Conservation (phyloP, 2,329 filamentous ascomycete genomes). For the Phialocephala subalpina region DNA sequence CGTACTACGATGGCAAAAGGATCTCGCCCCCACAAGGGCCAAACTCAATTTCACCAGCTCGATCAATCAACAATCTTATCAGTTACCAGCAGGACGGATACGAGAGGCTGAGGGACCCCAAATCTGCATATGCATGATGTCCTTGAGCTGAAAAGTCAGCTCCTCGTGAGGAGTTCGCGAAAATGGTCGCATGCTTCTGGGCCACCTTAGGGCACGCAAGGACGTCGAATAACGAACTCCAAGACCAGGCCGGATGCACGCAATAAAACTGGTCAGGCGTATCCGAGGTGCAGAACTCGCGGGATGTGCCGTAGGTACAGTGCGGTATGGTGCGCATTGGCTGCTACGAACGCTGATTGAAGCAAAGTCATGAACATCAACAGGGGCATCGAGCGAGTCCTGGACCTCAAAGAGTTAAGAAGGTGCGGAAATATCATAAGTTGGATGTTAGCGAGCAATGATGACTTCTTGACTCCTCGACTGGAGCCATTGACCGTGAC, state of each 20-base stretch:
- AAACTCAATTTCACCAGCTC: constrained; percentile 17
- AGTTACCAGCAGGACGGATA: constrained; percentile 20
- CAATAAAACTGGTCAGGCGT: constrained; percentile 9
- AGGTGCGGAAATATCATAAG: neutral
- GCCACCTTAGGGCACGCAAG: neutral
- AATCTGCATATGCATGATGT: neutral
- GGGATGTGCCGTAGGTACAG: constrained; percentile 17
- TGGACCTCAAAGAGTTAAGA: constrained; percentile 1
- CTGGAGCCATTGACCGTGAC: neutral
- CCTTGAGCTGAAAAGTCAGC: constrained; percentile 17
- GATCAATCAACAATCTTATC: constrained; percentile 16
- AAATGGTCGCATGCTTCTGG: neutral
- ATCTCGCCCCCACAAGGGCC: constrained; percentile 12
- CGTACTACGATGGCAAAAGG: constrained; percentile 11
- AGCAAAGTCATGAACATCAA: neutral
- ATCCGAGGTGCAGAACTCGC: neutral
- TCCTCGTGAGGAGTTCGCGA: neutral
- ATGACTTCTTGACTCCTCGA: constrained; percentile 6
- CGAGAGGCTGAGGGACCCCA: constrained; percentile 2
- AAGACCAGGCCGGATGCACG: constrained; percentile 4
- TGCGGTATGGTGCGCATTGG: constrained; percentile 17
- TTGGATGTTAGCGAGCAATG: neutral
- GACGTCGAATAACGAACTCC: constrained; percentile 3
- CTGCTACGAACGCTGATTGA: constrained; percentile 15
- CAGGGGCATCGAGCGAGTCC: neutral